Evolutionary conservation across 352 stramenopile species (phyloP).

Genomic region (Phytophthora chlamydospora): DNA sequence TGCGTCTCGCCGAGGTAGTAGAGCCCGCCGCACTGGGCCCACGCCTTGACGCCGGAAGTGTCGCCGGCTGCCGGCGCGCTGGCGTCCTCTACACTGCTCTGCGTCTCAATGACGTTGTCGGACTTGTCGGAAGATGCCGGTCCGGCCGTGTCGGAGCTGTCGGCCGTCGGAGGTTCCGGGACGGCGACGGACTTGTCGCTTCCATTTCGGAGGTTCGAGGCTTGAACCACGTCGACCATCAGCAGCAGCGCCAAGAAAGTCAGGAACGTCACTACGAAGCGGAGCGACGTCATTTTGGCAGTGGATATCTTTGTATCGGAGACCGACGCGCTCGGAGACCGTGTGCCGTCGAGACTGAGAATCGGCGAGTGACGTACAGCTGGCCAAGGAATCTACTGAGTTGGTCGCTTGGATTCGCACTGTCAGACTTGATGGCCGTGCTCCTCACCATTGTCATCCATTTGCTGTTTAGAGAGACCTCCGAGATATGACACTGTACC

Average conservation of each 20-base stretch:
- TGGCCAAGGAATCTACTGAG: conserved; percentile 11
- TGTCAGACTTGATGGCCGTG: no score
- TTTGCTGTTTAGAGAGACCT: not conserved
- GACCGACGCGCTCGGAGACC: not conserved
- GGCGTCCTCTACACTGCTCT: conserved; percentile 6
- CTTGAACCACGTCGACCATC: not conserved
- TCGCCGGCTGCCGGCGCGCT: conserved; percentile 2
- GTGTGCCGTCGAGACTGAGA: conserved; percentile 15
- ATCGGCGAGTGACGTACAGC: conserved; percentile 24
- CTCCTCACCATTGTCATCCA: not conserved
- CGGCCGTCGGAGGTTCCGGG: not conserved
- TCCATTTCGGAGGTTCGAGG: conserved; percentile 19
- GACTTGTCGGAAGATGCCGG: conserved; percentile 6
- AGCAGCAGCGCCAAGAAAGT: conserved; percentile 3
- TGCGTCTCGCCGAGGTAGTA: conserved; percentile 38
- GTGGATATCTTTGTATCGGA: conserved; percentile 3
- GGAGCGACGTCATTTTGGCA: conserved; percentile 12
- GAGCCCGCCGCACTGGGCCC: conserved; percentile 36
- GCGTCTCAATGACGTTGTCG: conserved; percentile 4
- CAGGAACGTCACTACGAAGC: conserved; percentile 13
- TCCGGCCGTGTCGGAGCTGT: conserved; percentile 2
- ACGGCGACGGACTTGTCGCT: not conserved
- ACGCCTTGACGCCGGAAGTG: conserved; percentile 20
- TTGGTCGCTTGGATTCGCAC: conserved; percentile 11
- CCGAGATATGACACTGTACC: not conserved